Evolutionary conservation across 2,329 filamentous ascomycete species (phyloP).

Genomic region (Sarocladiaceae sp.): DNA sequence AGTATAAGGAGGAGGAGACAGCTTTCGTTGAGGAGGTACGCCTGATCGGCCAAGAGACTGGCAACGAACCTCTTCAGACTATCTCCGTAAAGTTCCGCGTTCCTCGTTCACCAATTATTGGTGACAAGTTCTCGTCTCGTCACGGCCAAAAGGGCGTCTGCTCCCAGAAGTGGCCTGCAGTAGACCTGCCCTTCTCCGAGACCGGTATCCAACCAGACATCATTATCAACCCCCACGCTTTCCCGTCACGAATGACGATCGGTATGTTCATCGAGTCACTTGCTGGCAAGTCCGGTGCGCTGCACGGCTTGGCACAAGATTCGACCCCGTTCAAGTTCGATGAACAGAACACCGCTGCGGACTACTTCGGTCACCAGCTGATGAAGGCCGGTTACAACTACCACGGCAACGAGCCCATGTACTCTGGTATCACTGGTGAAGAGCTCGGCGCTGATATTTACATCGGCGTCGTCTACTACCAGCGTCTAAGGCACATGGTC

Average conservation of each 20-base stretch:
- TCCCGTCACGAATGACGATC: constrained; percentile 99
- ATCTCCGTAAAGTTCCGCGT: constrained; percentile 91
- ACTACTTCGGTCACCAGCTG: constrained; percentile 95
- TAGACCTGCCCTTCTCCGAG: constrained; percentile 96
- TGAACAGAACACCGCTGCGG: constrained; percentile 83
- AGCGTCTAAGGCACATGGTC: constrained; percentile 97
- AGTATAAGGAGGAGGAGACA: constrained; percentile 87
- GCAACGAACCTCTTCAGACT: constrained; percentile 76
- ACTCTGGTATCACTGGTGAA: constrained; percentile 91
- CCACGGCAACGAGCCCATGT: constrained; percentile 97
- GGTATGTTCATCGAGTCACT: constrained; percentile 98
- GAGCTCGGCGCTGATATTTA: constrained; percentile 95
- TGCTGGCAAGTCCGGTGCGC: constrained; percentile 86
- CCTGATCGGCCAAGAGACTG: constrained; percentile 77
- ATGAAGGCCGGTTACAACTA: constrained; percentile 96
- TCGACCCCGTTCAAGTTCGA: constrained; percentile 93
- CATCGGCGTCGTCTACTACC: constrained; percentile 95
- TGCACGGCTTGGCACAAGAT: constrained; percentile 95
- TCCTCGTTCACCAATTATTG: constrained; percentile 84
- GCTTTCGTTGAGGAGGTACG: constrained; percentile 91
- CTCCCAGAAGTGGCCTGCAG: constrained; percentile 89
- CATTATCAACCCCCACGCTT: constrained; percentile 99
- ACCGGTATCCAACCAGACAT: constrained; percentile 93
- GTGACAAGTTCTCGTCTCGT: constrained; percentile 97
- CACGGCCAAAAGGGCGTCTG: constrained; percentile 97